Base-by-base conservation (phyloP, 2,329 filamentous ascomycete genomes). In the Trichophaea hybrida region DNA sequence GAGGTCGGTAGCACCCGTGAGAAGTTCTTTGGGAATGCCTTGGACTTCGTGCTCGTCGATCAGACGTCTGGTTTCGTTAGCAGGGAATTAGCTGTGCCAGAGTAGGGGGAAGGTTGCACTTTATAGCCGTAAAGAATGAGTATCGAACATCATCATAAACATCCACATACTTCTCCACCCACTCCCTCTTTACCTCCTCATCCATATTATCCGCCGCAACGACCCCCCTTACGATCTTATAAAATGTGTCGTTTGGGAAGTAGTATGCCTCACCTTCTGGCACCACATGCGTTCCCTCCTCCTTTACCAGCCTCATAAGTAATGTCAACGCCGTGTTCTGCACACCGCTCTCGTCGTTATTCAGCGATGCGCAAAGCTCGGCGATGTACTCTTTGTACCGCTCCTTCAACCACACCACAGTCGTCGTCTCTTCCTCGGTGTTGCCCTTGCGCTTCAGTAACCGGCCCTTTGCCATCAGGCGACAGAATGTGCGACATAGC, bases 121-220 rank as follows among this genome's bases (percentile, higher is more conserved):
- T 80, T 66, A 94, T 75, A 12, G 80, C 80, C 68, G 83, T 78
- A 69, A 94, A 86, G 0, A 88, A 88, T 71, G 86, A 88, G 71
- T 84, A 94, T 64, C 88, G 79, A 61, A 96, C 77, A 71, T 97
- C 93, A 68, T 93, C 86, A 70, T 84, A 89, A 71, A 84, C 78
- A 70, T 86, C 83, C 54, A 89, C 77, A 70, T 83, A 96, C 65
- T 88, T 88, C 60, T 86, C 80, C 32, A 85, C 76, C 65, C 91
- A 96, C 58, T 88, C 83, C 51, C 81, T 77, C 55, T 82, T 79
- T n/a, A 84, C 75, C 38, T 78, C 76, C 43, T 80, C 78, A 17
- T 77, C 75, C 7, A 65, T 32, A 46, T 79, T 75, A 33, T 76
- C 75, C 4, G 80, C 75, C 34, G 76, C 73, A 15, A 94, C 69